Evolutionary conservation across 139 green algal species (phyloP).

Genomic region (Chloropicon primus): DNA sequence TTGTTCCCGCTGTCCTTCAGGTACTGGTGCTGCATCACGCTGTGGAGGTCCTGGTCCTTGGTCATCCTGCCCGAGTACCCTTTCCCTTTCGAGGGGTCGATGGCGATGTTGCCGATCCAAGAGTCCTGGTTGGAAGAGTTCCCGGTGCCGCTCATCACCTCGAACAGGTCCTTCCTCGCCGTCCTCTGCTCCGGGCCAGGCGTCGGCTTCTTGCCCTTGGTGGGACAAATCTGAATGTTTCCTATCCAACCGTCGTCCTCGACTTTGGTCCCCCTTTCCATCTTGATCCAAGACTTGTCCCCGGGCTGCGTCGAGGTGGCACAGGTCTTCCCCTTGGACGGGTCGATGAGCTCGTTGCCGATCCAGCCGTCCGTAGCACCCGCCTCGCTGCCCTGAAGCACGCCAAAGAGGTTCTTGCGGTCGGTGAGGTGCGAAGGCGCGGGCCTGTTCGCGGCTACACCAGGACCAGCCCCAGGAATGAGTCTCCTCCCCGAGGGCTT

Average conservation of each 20-base stretch:
- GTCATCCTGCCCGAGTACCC: background rate
- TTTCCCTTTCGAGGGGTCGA: background rate
- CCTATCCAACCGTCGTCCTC: background rate
- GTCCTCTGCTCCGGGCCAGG: background rate
- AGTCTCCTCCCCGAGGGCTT: background rate
- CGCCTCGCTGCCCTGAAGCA: background rate
- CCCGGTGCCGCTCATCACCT: background rate
- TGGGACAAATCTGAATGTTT: background rate
- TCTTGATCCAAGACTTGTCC: background rate
- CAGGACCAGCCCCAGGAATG: background rate
- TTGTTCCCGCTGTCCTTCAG: background rate
- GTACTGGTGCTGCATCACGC: background rate
- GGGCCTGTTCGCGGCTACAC: background rate
- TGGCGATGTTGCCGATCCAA: background rate
- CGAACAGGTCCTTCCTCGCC: background rate
- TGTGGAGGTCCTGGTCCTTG: background rate
- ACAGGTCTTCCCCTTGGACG: background rate
- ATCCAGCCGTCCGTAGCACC: background rate
- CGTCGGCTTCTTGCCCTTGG: background rate
- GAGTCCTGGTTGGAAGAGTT: background rate
- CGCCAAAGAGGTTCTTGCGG: background rate
- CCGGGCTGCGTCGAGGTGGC: background rate
- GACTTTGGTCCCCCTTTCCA: background rate
- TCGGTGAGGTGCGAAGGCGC: background rate
- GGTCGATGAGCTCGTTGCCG: background rate